Evolutionary conservation across 2,329 filamentous ascomycete species (phyloP), one percentile per base, ranked within the genome.

Genomic region (Fusarium paranaense): DNA sequence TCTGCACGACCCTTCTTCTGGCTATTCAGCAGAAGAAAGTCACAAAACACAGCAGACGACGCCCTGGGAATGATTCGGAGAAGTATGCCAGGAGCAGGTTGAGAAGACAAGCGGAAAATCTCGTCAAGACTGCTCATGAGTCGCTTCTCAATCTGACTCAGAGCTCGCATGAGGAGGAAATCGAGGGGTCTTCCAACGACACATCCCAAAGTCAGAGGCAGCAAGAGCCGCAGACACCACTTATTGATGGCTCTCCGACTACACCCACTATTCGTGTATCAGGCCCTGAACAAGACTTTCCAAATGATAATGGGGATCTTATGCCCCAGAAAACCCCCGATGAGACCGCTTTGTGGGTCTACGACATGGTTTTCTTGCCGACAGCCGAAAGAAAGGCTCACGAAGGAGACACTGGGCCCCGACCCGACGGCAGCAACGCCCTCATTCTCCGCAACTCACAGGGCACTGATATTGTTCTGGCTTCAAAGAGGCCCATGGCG

Each of bases 61-160:
- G 35, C 8, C 22, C 16, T 10, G 56, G 27, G 9, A 40, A 30
- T 9, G n/a, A 25, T 22, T 37, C 33, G 1, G 56, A 59, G 18
- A 59, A 40, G 56, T 27, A 59, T 40, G 56, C 33, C 10, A 38
- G 56, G 16, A 35, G 22, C 5, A 38, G 56, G 18, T 16, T 59
- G 22, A 59, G 56, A 18, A 20, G 25, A 30, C 56, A 59, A 2
- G 56, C 56, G 1, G 56, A 59, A 2, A 59, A 59, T 9, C 56
- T 59, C 3, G 56, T 59, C 56, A 59, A 59, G 35, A 37, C 56
- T 59, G 56, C 56, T 16, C 56, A 59, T 10, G 56, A 59, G 35
- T 59, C 56, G 6, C 33, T 59, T 30, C 30, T 59, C 13, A 18
- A 30, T 14, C 20, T 59, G 22, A n/a, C 33, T 5, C 52, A 57